phyloP scores from a whole-genome alignment of 495 filamentous ascomycete species.

The Neurospora sp. region DNA sequence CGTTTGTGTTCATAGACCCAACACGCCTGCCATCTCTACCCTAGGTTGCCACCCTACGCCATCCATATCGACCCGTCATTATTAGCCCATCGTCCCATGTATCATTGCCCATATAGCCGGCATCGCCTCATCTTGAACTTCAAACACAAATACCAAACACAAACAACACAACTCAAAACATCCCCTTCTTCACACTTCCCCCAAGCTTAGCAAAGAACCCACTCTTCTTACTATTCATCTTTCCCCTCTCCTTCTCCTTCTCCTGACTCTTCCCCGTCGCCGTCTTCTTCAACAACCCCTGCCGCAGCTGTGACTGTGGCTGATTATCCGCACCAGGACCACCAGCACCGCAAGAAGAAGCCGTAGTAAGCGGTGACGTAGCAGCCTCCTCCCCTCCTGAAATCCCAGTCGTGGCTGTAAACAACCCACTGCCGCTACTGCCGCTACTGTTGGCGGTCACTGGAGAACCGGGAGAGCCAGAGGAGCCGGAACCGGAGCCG shows the following conservation, averaged over 20 bases:
- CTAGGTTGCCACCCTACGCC: background rate
- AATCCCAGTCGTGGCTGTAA: background rate
- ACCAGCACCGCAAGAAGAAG: background rate
- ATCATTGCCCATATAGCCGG: background rate
- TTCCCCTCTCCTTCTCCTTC: background rate
- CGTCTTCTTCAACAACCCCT: background rate
- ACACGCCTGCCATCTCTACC: background rate
- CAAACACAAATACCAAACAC: background rate
- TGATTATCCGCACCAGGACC: background rate
- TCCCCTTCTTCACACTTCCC: slow-evolving; percentile 2
- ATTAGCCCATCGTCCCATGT: background rate
- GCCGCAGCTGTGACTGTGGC: slow-evolving; percentile 12
- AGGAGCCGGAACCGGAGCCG: background rate
- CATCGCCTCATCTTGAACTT: background rate
- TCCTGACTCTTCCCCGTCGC: background rate
- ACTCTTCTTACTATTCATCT: background rate
- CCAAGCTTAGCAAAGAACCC: slow-evolving; percentile 17
- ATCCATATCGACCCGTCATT: background rate
- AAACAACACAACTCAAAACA: background rate
- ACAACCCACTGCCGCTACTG: background rate
- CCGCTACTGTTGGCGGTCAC: background rate
- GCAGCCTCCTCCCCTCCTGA: background rate
- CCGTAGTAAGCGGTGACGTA: background rate
- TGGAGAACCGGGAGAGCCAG: background rate
- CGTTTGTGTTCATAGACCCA: background rate